Evolutionary conservation across 2,329 filamentous ascomycete species (phyloP).

Genomic region (Diaporthe sp.): DNA sequence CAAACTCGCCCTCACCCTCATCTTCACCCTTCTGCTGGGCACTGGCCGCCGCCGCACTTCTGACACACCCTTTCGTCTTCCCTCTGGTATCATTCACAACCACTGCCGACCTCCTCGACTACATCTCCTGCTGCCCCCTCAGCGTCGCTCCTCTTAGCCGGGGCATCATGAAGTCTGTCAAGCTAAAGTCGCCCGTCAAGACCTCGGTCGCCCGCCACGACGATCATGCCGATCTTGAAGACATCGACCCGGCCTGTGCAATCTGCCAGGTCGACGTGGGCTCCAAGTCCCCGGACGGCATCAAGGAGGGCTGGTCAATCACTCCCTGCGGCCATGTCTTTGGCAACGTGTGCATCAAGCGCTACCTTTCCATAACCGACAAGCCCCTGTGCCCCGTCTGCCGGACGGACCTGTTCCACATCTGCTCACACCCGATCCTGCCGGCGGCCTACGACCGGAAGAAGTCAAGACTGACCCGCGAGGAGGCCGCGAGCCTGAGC

Average conservation of each 20-base stretch:
- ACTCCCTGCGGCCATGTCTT: conserved; percentile 40
- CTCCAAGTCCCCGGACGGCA: conserved; percentile 38
- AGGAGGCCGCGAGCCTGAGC: conserved; percentile 33
- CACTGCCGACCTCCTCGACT: conserved; percentile 31
- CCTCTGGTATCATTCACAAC: conserved; percentile 33
- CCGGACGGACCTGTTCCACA: conserved; percentile 39
- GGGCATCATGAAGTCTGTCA: conserved; percentile 35
- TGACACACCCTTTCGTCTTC: conserved; percentile 32
- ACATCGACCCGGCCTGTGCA: conserved; percentile 36
- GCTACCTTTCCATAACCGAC: conserved; percentile 40
- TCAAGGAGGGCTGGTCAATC: conserved; percentile 38
- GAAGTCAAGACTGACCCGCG: conserved; percentile 30
- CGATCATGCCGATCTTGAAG: conserved; percentile 26
- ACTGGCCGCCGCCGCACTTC: conserved; percentile 23
- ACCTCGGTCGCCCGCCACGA: conserved; percentile 37
- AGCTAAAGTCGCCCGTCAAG: conserved; percentile 37
- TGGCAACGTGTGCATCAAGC: conserved; percentile 40
- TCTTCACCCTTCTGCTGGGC: conserved; percentile 12
- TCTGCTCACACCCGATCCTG: conserved; percentile 38
- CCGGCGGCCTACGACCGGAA: conserved; percentile 36
- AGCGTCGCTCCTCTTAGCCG: conserved; percentile 1
- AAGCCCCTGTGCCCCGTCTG: conserved; percentile 40
- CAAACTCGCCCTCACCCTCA: conserved; percentile 9
- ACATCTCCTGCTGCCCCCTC: not conserved
- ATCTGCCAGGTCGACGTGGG: conserved; percentile 40